Percentiles rank a stretch among this genome's conserved stretches.
Evolutionary conservation across 2,329 filamentous ascomycete species (phyloP).

Genomic region (Penicillium janthinellum): DNA sequence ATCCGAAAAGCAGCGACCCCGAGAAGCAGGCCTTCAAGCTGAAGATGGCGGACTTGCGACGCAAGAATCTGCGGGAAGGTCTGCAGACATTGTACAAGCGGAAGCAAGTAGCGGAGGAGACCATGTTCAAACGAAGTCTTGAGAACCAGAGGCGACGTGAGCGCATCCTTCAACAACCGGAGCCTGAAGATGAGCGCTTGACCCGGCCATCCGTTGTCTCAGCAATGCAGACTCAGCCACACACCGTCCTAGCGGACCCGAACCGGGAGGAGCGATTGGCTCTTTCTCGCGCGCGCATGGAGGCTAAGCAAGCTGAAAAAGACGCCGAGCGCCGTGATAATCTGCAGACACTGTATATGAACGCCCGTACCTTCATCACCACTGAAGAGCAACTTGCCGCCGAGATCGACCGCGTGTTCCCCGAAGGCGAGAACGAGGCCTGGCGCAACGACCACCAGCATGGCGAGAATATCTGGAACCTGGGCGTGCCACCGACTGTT

Average conservation of each 20-base stretch:
- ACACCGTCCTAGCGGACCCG: constrained; percentile 62
- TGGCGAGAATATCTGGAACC: constrained; percentile 56
- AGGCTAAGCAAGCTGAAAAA: constrained; percentile 53
- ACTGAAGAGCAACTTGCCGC: constrained; percentile 74
- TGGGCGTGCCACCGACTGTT: constrained; percentile 48
- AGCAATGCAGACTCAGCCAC: constrained; percentile 52
- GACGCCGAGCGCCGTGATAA: constrained; percentile 66
- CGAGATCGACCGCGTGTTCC: constrained; percentile 76
- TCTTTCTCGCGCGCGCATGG: constrained; percentile 42
- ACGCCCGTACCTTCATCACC: constrained; percentile 83
- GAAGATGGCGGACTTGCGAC: constrained; percentile 70
- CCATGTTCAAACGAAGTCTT: constrained; percentile 45
- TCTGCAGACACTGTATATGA: constrained; percentile 86
- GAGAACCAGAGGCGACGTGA: constrained; percentile 54
- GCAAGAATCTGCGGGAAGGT: constrained; percentile 71
- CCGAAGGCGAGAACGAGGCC: constrained; percentile 55
- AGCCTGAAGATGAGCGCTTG: constrained; percentile 74
- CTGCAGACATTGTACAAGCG: constrained; percentile 69
- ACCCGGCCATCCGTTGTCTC: constrained; percentile 68
- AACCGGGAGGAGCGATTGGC: constrained; percentile 58
- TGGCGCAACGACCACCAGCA: constrained; percentile 46
- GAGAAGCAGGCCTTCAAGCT: constrained; percentile 67
- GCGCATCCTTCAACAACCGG: constrained; percentile 61
- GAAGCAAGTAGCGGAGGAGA: constrained; percentile 52
- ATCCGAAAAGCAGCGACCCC: constrained; percentile 45